A percentile compares a stretch with the other conserved stretches of the same genome.
phyloP scores from a whole-genome alignment of 2,329 filamentous ascomycete genomes.

The Beauveria scarabaeidicola region DNA sequence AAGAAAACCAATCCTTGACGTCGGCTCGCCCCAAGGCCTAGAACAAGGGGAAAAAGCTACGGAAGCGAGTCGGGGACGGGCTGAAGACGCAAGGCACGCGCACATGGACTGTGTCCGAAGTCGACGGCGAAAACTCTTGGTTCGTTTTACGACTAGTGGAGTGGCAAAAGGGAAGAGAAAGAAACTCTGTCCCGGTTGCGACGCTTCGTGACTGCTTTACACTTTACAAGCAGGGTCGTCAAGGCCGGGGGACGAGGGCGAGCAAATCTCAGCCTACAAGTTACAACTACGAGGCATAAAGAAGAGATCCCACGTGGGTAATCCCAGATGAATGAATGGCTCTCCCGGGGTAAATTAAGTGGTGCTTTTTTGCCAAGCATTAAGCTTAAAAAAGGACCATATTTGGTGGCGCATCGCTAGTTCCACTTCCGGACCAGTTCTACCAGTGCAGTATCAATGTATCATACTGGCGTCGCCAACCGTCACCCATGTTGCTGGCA shows the following conservation, averaged over 20 bases:
- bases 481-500: background rate
- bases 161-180: background rate
- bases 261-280: background rate
- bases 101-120: background rate
- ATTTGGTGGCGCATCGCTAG: slow-evolving; percentile 3
- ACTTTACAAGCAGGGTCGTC: background rate
- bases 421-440: background rate
- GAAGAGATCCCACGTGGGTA: slow-evolving; percentile 2
- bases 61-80: background rate
- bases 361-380: background rate
- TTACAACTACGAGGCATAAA: background rate
- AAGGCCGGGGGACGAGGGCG: background rate
- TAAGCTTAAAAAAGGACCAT: slow-evolving; percentile 9
- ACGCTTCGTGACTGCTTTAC: too few relatives aligned
- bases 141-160: background rate
- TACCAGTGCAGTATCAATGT: background rate
- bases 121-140: background rate
- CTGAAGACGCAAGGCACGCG: background rate
- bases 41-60: background rate
- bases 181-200: too few relatives aligned
- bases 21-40: background rate
- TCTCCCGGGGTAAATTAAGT: background rate
- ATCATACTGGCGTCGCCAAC: background rate
- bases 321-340: background rate
- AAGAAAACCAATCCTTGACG: background rate